Base-by-base conservation (phyloP, 2,329 filamentous ascomycete genomes). In the Pseudogymnoascus sp. region DNA sequence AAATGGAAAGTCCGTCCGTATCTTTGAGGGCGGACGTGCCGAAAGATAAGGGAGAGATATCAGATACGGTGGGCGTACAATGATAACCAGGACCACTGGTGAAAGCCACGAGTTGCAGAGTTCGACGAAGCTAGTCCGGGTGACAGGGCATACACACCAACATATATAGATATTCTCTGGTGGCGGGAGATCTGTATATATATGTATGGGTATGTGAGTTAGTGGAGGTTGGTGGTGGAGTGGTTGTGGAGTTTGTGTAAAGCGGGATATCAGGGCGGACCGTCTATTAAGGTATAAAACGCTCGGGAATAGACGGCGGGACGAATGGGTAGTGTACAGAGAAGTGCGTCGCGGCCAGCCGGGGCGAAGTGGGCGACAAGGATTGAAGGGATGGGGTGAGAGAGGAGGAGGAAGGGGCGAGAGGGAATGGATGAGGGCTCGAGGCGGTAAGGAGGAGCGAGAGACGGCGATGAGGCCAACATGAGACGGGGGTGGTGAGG, bases 31-130 rank as follows among this genome's bases (percentile, higher is more conserved):
- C 42, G 42, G 42, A 25, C 11, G 11, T 12, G 42, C 42, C 42
- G 42, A 46, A 46, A 46, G 42, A 46, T 46, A 46, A 46, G 42
- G 42, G 42, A 25, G 42, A 46, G 42, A 46, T 46, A 46, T 46
- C 42, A 46, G 42, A 46, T 46, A 46, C 21, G 21, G 5, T 10
- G 42, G 42, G 42, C 21, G 42, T 46, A 46, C 42, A 46, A 46
- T 46, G 42, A 46, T 46, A 46, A 46, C 42, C 42, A 25, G 42
- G 7, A n/a, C 11, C 21, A 46, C 18, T 12, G 42, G 42, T 46
- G 42, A 46, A 25, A 46, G 42, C 42, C 21, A 25, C 21, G 12
- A 46, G 42, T 46, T 46, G 5, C 42, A 25, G 12, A 23, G 21
- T 25, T 25, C 31, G 40, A 21, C 10, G 8, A 23, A 25, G 12